Percentiles rank a stretch among this genome's conserved stretches.
Conservation (phyloP, 2,329 filamentous ascomycete genomes). For the Sarocladiaceae sp. region DNA sequence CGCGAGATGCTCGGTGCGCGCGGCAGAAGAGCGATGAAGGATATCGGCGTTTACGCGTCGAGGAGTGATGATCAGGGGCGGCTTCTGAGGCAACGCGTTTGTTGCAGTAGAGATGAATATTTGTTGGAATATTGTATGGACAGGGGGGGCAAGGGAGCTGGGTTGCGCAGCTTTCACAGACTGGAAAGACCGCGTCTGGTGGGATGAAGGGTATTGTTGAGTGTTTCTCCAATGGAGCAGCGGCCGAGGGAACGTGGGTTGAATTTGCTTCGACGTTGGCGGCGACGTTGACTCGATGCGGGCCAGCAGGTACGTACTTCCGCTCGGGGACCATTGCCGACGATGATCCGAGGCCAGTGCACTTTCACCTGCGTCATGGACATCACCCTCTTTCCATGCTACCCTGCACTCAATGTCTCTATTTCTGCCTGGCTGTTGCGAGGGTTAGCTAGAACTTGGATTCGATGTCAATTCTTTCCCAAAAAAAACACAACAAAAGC, state of each 20-base stretch:
- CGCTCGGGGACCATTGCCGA: no score
- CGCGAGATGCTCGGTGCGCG: no score
- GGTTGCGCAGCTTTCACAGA: slow-evolving; percentile 1
- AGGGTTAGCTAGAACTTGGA: no score
- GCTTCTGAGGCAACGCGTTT: not conserved
- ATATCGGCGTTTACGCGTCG: not conserved
- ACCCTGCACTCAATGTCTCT: not conserved
- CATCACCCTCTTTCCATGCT: not conserved
- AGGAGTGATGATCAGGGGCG: not conserved
- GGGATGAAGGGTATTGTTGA: slow-evolving; percentile 1
- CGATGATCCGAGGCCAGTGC: not conserved
- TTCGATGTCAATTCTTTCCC: no score
- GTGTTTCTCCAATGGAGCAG: slow-evolving; percentile 8
- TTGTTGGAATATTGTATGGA: no score
- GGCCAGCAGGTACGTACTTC: no score
- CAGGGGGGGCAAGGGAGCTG: no score
- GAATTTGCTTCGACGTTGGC: slow-evolving; percentile 8
- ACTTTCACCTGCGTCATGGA: slow-evolving; percentile 8
- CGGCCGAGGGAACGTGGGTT: slow-evolving; percentile 7
- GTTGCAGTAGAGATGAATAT: no score
- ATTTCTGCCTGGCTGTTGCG: no score
- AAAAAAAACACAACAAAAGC: no score
- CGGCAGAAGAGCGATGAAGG: not conserved
- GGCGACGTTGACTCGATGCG: no score
- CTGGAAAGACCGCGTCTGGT: not conserved